Percentiles rank a stretch among this genome's conserved stretches.
Evolutionary conservation across 108 stramenopile species (phyloP).

Genomic region (Discostella pseudostelligera): DNA sequence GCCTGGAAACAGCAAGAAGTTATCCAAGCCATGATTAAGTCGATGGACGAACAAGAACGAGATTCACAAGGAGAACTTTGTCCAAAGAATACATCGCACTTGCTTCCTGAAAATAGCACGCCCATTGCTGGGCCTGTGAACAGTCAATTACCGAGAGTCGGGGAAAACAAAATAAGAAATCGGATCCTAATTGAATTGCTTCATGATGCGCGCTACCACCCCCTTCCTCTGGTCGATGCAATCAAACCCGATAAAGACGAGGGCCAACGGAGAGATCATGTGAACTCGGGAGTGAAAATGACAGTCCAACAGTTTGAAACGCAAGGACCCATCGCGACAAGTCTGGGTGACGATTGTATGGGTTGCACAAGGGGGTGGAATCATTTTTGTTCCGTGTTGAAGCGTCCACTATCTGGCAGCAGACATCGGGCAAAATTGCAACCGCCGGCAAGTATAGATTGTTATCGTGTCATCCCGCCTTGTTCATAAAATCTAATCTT

Average conservation of each 20-base stretch:
- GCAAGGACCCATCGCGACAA: constrained; percentile 76
- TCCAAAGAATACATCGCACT: constrained; percentile 12
- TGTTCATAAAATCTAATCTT: background rate
- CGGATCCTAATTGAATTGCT: constrained; percentile 65
- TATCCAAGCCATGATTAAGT: constrained; percentile 61
- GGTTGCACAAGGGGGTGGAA: constrained; percentile 83
- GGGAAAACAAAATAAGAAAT: constrained; percentile 36
- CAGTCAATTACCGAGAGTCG: constrained; percentile 2
- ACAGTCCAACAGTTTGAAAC: constrained; percentile 71
- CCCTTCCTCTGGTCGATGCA: constrained; percentile 63
- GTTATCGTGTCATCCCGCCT: background rate
- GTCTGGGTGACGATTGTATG: constrained; percentile 81
- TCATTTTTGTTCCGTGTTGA: constrained; percentile 77
- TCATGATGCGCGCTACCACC: constrained; percentile 77
- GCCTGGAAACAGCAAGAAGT: constrained; percentile 86
- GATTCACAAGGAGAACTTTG: constrained; percentile 35
- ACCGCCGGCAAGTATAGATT: constrained; percentile 54
- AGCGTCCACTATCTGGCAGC: constrained; percentile 63
- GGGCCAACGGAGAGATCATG: constrained; percentile 23
- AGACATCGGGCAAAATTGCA: constrained; percentile 72
- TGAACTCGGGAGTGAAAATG: constrained; percentile 34
- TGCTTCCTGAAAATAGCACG: constrained; percentile 18
- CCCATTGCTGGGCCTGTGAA: constrained; percentile 22
- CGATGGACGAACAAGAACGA: constrained; percentile 21
- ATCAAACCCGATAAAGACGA: constrained; percentile 44